Evolutionary conservation across 2,329 filamentous ascomycete genomes (phyloP).

Genomic region (Parastagonospora avenae): DNA sequence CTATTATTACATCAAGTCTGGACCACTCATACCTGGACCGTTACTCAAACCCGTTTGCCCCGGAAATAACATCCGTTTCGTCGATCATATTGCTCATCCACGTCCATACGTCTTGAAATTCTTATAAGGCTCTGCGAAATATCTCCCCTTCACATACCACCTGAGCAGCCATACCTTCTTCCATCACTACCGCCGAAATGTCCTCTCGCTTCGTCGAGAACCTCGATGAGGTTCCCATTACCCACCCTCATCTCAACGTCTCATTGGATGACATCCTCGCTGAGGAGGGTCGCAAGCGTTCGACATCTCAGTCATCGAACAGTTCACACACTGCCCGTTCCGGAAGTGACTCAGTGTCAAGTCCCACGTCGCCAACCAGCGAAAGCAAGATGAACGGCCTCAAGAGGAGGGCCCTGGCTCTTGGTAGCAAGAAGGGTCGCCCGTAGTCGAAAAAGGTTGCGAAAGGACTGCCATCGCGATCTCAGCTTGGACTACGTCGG

Average conservation of each 20-base stretch:
- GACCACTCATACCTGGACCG: conserved; percentile 3
- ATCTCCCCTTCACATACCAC: neutral
- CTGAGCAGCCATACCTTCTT: neutral
- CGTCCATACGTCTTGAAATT: conserved; percentile 4
- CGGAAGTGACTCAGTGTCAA: conserved; percentile 27
- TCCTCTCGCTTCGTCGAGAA: conserved; percentile 47
- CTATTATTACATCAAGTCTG: conserved; percentile 10
- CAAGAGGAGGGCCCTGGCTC: conserved; percentile 33
- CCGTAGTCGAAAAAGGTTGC: conserved; percentile 14
- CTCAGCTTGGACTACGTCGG: neutral
- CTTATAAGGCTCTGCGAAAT: conserved; percentile 16
- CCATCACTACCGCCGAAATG: conserved; percentile 23
- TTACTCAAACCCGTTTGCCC: neutral
- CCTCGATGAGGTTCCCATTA: conserved; percentile 44
- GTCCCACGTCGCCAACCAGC: conserved; percentile 34
- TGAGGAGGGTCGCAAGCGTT: conserved; percentile 43
- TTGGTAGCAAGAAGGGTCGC: conserved; percentile 42
- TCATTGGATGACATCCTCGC: conserved; percentile 47
- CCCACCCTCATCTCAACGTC: conserved; percentile 47
- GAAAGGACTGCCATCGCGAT: neutral
- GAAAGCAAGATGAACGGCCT: conserved; percentile 32
- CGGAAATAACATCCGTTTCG: neutral
- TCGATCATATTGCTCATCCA: conserved; percentile 16
- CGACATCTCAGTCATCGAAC: conserved; percentile 39
- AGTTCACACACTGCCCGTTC: conserved; percentile 30